A percentile compares a stretch with the other conserved stretches of the same genome.
These are phyloP conservation scores for Neurospora africana DNA, from an alignment of 495 filamentous ascomycete species.

Conservation along the genomic window DNA sequence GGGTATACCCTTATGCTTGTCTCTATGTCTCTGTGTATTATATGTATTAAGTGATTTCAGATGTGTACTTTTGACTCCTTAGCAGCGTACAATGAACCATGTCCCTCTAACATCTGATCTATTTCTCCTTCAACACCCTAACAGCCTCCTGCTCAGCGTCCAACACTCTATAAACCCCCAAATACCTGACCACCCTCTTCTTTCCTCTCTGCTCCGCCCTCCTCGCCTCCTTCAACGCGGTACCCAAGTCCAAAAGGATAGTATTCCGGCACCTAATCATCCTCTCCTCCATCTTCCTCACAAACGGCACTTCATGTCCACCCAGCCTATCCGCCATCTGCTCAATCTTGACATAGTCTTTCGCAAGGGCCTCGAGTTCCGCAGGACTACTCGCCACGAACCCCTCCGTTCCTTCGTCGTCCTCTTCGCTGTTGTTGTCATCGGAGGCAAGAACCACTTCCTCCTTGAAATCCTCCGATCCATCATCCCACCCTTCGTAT, in stretches of 20 bases:
- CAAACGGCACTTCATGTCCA: conserved; percentile 24
- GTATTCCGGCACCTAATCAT: conserved; percentile 50
- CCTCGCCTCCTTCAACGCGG: conserved; percentile 64
- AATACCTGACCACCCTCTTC: conserved; percentile 51
- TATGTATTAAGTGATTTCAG: not conserved
- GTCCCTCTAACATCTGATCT: not conserved
- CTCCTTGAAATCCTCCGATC: conserved; percentile 17
- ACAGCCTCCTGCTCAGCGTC: conserved; percentile 67
- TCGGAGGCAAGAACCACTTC: conserved; percentile 11
- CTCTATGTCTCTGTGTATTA: not conserved
- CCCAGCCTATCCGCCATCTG: conserved; percentile 33
- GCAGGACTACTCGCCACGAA: conserved; percentile 30
- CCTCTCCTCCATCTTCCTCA: conserved; percentile 47
- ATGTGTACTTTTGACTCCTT: not conserved
- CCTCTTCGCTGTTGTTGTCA: conserved; percentile 13
- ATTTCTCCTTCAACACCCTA: conserved; percentile 50
- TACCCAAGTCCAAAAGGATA: conserved; percentile 70
- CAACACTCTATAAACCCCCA: conserved; percentile 68
- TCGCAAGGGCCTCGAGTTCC: conserved; percentile 34
- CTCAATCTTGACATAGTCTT: conserved; percentile 31
- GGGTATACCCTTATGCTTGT: not conserved
- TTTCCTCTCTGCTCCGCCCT: conserved; percentile 42
- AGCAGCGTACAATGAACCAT: not conserved
- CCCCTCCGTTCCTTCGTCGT: conserved; percentile 11
- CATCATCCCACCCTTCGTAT: conserved; percentile 24